Percentiles rank a stretch among this genome's conserved stretches.
These are phyloP conservation scores for Podospora appendiculata DNA, from an alignment of 495 filamentous ascomycete species.

Conservation along the genomic window DNA sequence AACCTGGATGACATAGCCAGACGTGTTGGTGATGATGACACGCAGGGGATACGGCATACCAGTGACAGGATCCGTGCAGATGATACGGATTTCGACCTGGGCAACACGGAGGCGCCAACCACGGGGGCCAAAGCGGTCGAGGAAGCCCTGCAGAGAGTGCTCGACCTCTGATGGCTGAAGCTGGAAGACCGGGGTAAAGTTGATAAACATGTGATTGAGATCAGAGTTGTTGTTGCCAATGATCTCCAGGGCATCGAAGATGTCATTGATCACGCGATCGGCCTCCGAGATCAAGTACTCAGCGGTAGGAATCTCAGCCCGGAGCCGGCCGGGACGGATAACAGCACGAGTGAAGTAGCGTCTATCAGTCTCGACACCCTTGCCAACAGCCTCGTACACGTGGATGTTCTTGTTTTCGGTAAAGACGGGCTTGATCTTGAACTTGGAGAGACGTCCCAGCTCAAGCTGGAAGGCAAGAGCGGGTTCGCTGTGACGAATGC, in stretches of 20 bases:
- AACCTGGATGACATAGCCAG: slow-evolving; percentile 96
- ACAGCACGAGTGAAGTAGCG: slow-evolving; percentile 96
- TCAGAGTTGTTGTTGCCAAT: slow-evolving; percentile 99
- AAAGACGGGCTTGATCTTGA: slow-evolving; percentile 95
- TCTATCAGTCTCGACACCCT: slow-evolving; percentile 89
- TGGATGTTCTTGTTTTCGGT: slow-evolving; percentile 99
- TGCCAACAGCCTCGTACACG: slow-evolving; percentile 94
- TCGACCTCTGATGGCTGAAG: slow-evolving; percentile 86
- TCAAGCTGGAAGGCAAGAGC: slow-evolving; percentile 97
- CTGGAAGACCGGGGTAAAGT: slow-evolving; percentile 94
- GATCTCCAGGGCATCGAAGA: slow-evolving; percentile 94
- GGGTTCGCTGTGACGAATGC: slow-evolving; percentile 94
- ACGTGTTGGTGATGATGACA: slow-evolving; percentile 97
- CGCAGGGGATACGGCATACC: slow-evolving; percentile 86
- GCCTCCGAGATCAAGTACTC: slow-evolving; percentile 98
- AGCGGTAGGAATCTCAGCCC: slow-evolving; percentile 93
- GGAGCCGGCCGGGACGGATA: slow-evolving; percentile 82
- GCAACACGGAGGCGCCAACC: slow-evolving; percentile 96
- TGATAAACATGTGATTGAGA: slow-evolving; percentile 99
- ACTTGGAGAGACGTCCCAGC: slow-evolving; percentile 86
- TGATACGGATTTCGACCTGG: slow-evolving; percentile 94
- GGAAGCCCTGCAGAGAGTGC: slow-evolving; percentile 86
- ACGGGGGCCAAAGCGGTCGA: slow-evolving; percentile 92
- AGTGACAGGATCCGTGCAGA: slow-evolving; percentile 83
- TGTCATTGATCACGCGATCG: slow-evolving; percentile 93